Evolutionary conservation across 495 filamentous ascomycete genomes (phyloP).

Genomic region (Achaetomiella virescens): DNA sequence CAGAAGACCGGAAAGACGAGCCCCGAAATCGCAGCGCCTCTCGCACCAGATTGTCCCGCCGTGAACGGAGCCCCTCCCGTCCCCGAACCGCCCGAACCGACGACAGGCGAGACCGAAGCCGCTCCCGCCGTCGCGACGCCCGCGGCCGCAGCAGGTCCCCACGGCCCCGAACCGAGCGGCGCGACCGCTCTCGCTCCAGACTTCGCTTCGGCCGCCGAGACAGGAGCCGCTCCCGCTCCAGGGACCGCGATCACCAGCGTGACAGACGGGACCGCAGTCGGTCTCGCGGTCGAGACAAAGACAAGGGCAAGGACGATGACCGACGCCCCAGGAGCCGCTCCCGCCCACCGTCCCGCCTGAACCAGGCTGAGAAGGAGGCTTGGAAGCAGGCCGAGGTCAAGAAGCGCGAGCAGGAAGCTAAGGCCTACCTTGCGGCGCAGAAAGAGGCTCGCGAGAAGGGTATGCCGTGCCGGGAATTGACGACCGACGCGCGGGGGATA

Average conservation of each 20-base stretch:
- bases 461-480: conserved; percentile 40
- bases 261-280: conserved; percentile 30
- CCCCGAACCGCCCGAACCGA: conserved; percentile 26
- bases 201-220: not conserved
- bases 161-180: conserved; percentile 22
- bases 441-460: conserved; percentile 48
- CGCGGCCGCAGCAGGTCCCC: conserved; percentile 27
- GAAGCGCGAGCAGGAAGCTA: conserved; percentile 53
- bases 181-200: conserved; percentile 22
- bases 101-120: conserved; percentile 31
- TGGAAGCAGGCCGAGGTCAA: conserved; percentile 50
- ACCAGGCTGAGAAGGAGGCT: conserved; percentile 33
- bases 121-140: conserved; percentile 27
- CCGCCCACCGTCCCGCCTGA: conserved; percentile 27
- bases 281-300: conserved; percentile 17
- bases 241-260: conserved; percentile 14
- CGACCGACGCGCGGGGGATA: conserved; percentile 37
- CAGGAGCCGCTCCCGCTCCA: conserved; percentile 7
- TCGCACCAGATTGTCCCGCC: conserved; percentile 22
- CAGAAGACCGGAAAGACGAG: conserved; percentile 20
- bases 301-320: conserved; percentile 13
- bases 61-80: conserved; percentile 29
- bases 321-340: conserved; percentile 35
- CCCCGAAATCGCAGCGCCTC: conserved; percentile 28
- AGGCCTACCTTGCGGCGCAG: conserved; percentile 48